Conservation (phyloP, 1,284 basidiomycete genomes). For the Puccinia horiana region DNA sequence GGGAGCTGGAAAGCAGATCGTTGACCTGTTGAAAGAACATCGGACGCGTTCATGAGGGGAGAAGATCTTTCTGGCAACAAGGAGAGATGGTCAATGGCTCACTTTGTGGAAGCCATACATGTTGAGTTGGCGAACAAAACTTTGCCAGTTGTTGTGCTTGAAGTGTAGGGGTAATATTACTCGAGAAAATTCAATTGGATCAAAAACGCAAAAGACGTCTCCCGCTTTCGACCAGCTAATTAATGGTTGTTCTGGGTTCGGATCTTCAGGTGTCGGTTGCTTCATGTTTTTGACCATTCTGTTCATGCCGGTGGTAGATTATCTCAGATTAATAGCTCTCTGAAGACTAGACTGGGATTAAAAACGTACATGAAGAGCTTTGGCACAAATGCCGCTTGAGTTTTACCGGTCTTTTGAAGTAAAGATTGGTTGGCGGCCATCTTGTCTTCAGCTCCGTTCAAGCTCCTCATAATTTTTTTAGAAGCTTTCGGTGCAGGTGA, state of each 20-base stretch:
- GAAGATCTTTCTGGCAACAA: constrained; percentile 54
- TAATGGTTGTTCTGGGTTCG: constrained; percentile 33
- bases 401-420: constrained; percentile 34
- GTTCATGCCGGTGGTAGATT: not conserved
- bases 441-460: not conserved
- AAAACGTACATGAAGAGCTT: constrained; percentile 23
- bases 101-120: constrained; percentile 67
- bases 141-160: constrained; percentile 70
- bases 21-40: constrained; percentile 7
- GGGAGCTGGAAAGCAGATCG: constrained; percentile 60
- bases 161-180: constrained; percentile 58
- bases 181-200: constrained; percentile 57
- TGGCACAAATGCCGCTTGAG: constrained; percentile 42
- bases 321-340: not conserved
- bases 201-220: constrained; percentile 52
- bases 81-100: constrained; percentile 60
- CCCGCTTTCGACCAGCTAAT: constrained; percentile 36
- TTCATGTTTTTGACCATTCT: constrained; percentile 40
- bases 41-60: not conserved
- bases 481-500: not conserved
- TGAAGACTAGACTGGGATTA: not conserved
- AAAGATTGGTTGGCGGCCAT: constrained; percentile 18
- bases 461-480: not conserved
- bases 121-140: constrained; percentile 83
- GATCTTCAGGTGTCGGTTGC: constrained; percentile 31